A percentile compares a stretch with the other conserved stretches of the same genome.
Evolutionary conservation across 768 basidiomycete genomes (phyloP).

Genomic region (Hemileccinum rubropunctum): DNA sequence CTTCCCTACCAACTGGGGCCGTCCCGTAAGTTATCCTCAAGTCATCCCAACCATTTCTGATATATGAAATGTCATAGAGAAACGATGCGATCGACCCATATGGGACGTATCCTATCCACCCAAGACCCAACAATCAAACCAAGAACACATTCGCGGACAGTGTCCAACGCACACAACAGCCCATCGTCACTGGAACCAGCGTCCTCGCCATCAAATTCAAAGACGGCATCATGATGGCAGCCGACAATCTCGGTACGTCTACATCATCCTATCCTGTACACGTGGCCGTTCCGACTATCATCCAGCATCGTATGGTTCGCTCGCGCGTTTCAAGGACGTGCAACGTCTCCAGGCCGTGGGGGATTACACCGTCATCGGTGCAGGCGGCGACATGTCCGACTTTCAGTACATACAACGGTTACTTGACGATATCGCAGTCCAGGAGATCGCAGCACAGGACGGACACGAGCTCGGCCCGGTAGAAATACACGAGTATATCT

Average conservation of each 20-base stretch:
- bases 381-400: slow-evolving; percentile 96
- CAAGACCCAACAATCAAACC: slow-evolving; percentile 47
- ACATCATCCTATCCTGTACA: background rate
- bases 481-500: slow-evolving; percentile 91
- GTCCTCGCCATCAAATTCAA: slow-evolving; percentile 94
- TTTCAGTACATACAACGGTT: slow-evolving; percentile 87
- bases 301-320: slow-evolving; percentile 91
- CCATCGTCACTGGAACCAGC: slow-evolving; percentile 95
- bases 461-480: slow-evolving; percentile 80
- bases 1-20: slow-evolving; percentile 82
- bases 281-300: background rate
- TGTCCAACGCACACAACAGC: slow-evolving; percentile 85
- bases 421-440: slow-evolving; percentile 73
- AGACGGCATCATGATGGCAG: slow-evolving; percentile 97
- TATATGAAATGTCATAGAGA: slow-evolving; percentile 41
- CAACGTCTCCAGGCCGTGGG: slow-evolving; percentile 86
- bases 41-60: background rate
- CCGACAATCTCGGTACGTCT: slow-evolving; percentile 87
- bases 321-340: slow-evolving; percentile 94
- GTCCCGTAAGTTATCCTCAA: slow-evolving; percentile 50
- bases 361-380: slow-evolving; percentile 81
- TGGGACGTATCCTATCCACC: slow-evolving; percentile 73
- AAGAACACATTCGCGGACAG: slow-evolving; percentile 60
- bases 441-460: slow-evolving; percentile 81
- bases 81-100: slow-evolving; percentile 75